Evolutionary conservation across 169 alveolate species (phyloP), one percentile per base, ranked within the genome.

Genomic region (Plasmodium knowlesi): DNA sequence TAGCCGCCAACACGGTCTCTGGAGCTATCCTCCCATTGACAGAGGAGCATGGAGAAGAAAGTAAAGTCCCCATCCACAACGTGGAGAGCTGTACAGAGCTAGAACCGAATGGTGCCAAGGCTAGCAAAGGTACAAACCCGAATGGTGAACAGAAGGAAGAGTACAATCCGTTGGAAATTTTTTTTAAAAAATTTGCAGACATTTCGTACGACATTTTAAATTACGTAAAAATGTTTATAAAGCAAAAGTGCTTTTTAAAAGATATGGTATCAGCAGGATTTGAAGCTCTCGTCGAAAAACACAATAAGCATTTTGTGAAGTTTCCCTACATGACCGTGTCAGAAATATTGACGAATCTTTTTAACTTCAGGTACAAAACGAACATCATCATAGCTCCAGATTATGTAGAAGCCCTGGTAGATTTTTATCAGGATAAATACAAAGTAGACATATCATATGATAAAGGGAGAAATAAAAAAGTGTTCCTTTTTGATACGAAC

Each of bases 181-280:
- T 34, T 88, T 88, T 88, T 41, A 61, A 88, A 30, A 19, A 34
- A 34, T 79, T 88, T 34, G 30, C 39, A 61, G 88, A 61, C 43
- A 88, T 88, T 32, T 78, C 93, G 1, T 25, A 76, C 22, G 93
- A 88, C 82, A 78, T 88, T 53, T 76, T 88, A 78, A 76, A 88
- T 78, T 88, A 88, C 80, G 70, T 88, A n/a, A 88, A 88, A 78
- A 88, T 72, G 46, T 78, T 54, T 74, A 78, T 28, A n/a, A 88
- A 88, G 70, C 86, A 88, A 72, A 88, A 88, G 80, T 76, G 46
- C 70, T 57, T 88, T 3, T 30, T 88, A 19, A 88, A 78, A 28
- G 93, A 88, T 22, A 88, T 88, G 93, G 78, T 88, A 16, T 88
- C 81, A 78, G 93, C 93, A 28, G 93, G 93, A 25, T 88, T 88